Percentiles rank a stretch among this genome's conserved stretches.
phyloP scores from a whole-genome alignment of 441 rosid genomes.

The Croton laevigatus region DNA sequence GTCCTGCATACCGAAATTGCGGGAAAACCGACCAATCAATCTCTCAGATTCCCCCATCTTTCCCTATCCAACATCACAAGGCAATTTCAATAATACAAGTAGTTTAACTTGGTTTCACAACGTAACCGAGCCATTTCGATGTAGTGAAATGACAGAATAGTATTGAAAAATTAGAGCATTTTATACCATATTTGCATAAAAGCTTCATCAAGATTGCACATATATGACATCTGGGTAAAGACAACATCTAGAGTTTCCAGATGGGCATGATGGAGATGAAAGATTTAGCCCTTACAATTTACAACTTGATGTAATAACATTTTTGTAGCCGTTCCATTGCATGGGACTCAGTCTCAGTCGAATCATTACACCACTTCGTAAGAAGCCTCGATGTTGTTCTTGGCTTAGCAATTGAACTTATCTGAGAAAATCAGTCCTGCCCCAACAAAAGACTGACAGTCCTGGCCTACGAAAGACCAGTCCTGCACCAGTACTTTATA shows the following conservation, averaged over 20 bases:
- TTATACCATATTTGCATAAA: background rate
- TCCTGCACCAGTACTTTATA: constrained; percentile 78
- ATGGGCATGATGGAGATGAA: constrained; percentile 18
- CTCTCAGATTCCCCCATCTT: constrained; percentile 97
- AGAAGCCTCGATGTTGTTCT: constrained; percentile 78
- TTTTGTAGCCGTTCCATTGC: constrained; percentile 97
- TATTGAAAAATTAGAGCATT: background rate
- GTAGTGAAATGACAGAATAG: too few species aligned
- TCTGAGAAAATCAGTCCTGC: too few species aligned
- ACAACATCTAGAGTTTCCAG: constrained; percentile 3
- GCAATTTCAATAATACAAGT: constrained; percentile 54
- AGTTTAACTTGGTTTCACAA: too few species aligned
- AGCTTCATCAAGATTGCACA: background rate
- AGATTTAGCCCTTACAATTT: constrained; percentile 36
- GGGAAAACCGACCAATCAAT: constrained; percentile 98
- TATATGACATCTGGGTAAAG: background rate
- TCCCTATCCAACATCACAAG: constrained; percentile 97
- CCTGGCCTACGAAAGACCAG: constrained; percentile 96
- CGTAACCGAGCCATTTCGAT: too few species aligned
- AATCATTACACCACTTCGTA: constrained; percentile 60
- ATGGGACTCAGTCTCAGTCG: constrained; percentile 87
- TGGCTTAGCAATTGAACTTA: constrained; percentile 70
- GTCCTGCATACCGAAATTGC: constrained; percentile 94
- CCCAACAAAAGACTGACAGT: constrained; percentile 93
- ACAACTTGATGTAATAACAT: constrained; percentile 96